These are phyloP conservation scores for Pouteria glomerata DNA, from an alignment of 148 eudicot genomes.

Conservation along the genomic window DNA sequence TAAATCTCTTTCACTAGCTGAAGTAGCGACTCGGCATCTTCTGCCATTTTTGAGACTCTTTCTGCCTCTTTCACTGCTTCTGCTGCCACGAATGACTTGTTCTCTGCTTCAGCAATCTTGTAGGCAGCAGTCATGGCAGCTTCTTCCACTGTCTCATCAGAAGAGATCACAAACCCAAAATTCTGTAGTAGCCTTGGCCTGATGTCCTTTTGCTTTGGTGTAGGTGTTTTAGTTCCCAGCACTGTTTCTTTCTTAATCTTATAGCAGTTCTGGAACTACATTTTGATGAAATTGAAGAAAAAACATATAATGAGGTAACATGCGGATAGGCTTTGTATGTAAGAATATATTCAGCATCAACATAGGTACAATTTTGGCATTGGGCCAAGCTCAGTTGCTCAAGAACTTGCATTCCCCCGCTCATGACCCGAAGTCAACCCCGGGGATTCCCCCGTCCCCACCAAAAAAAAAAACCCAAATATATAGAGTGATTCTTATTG, in stretches of 20 bases:
- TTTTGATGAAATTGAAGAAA: neutral
- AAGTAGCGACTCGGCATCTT: slow-evolving; percentile 9
- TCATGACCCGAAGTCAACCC: too few relatives aligned
- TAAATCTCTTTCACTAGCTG: slow-evolving; percentile 6
- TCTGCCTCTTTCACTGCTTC: slow-evolving; percentile 25
- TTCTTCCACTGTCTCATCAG: slow-evolving; percentile 12
- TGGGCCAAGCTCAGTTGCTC: too few relatives aligned
- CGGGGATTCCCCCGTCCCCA: too few relatives aligned
- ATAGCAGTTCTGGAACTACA: slow-evolving; percentile 20
- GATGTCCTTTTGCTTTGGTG: slow-evolving; percentile 12
- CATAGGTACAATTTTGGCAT: too few relatives aligned
- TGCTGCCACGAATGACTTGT: slow-evolving; percentile 21
- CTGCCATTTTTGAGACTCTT: slow-evolving; percentile 22
- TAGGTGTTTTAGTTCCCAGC: slow-evolving; percentile 14
- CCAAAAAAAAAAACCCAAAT: too few relatives aligned
- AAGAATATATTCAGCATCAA: too few relatives aligned
- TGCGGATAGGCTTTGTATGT: too few relatives aligned
- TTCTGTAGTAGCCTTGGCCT: neutral
- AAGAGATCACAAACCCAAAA: slow-evolving; percentile 2
- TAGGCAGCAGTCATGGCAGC: slow-evolving; percentile 21
- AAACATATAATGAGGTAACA: too few relatives aligned
- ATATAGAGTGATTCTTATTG: too few relatives aligned
- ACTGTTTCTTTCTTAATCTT: slow-evolving; percentile 10
- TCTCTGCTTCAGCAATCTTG: slow-evolving; percentile 23
- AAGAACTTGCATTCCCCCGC: too few relatives aligned